Conservation (phyloP, 306 rosid genomes). For the Hippophae rhamnoides region DNA sequence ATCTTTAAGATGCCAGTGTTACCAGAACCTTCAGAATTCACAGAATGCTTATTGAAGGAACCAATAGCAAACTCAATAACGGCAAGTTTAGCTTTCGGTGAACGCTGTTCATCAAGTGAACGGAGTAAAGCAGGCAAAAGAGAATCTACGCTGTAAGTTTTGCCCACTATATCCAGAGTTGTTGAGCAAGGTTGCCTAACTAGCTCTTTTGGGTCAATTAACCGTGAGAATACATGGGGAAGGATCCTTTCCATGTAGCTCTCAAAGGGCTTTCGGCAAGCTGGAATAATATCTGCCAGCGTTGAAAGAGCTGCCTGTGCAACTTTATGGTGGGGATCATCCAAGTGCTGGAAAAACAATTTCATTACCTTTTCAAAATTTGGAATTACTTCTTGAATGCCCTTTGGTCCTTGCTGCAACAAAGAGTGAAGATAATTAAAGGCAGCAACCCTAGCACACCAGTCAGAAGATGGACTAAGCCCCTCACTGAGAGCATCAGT, state of each 20-base stretch:
- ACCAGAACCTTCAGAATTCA: slow-evolving; percentile 74
- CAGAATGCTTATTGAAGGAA: slow-evolving; percentile 78
- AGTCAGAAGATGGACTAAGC: slow-evolving; percentile 83
- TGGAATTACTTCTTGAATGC: slow-evolving; percentile 83
- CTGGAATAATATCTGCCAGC: slow-evolving; percentile 80
- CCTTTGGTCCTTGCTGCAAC: slow-evolving; percentile 89
- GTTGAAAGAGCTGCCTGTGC: slow-evolving; percentile 98
- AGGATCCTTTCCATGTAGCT: slow-evolving; percentile 90
- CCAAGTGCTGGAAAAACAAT: slow-evolving; percentile 94
- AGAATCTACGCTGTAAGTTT: slow-evolving; percentile 76
- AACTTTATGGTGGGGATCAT: slow-evolving; percentile 98
- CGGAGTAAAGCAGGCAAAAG: slow-evolving; percentile 95
- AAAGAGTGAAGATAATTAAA: slow-evolving; percentile 76
- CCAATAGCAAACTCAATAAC: slow-evolving; percentile 85
- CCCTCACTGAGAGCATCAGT: slow-evolving; percentile 89
- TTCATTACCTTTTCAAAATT: slow-evolving; percentile 98
- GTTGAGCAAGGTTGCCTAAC: slow-evolving; percentile 84
- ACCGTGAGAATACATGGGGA: slow-evolving; percentile 95
- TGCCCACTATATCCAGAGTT: slow-evolving; percentile 73
- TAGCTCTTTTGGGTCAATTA: slow-evolving; percentile 93
- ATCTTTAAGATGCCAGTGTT: slow-evolving; percentile 82
- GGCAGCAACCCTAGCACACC: slow-evolving; percentile 95
- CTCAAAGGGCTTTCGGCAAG: slow-evolving; percentile 90
- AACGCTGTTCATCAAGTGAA: slow-evolving; percentile 91
- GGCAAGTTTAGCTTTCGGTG: slow-evolving; percentile 97